A percentile compares a stretch with the other conserved stretches of the same genome.
These are phyloP conservation scores for Mucor mucedo DNA, from an alignment of 371 early-diverging fungal genomes.

Conservation along the genomic window DNA sequence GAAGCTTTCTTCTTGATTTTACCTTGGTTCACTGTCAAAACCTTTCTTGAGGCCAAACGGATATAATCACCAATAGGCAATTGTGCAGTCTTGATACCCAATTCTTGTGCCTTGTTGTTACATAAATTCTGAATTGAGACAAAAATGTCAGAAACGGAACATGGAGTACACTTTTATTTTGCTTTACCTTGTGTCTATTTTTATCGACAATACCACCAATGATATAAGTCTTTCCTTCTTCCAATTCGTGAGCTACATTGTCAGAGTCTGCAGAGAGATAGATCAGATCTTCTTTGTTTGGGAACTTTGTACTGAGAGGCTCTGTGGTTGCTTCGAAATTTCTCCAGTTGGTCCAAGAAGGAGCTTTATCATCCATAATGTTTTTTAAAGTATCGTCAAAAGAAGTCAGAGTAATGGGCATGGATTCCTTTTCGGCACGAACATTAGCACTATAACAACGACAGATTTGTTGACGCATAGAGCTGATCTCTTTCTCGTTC, in stretches of 20 bases:
- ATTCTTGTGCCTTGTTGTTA: conserved; percentile 74
- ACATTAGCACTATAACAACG: conserved; percentile 75
- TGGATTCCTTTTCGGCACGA: conserved; percentile 48
- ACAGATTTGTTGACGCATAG: conserved; percentile 68
- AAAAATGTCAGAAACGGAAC: too few species aligned
- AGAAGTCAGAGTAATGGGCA: conserved; percentile 56
- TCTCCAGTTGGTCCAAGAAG: conserved; percentile 49
- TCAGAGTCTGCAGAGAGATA: conserved; percentile 93
- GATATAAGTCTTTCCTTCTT: conserved; percentile 77
- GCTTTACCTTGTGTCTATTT: conserved; percentile 78
- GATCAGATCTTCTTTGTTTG: conserved; percentile 65
- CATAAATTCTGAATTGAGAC: conserved; percentile 62
- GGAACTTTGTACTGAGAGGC: conserved; percentile 47
- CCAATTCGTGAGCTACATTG: conserved; percentile 69
- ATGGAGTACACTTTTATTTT: too few species aligned
- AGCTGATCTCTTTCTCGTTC: conserved; percentile 73
- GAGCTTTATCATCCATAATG: conserved; percentile 49
- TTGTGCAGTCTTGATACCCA: conserved; percentile 79
- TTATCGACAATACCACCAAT: conserved; percentile 97
- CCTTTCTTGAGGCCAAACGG: conserved; percentile 77
- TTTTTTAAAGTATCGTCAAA: conserved; percentile 43
- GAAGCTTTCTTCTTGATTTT: too few species aligned
- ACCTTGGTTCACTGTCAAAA: conserved; percentile 90
- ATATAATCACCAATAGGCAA: conserved; percentile 89
- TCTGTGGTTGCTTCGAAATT: conserved; percentile 44